phyloP scores from a whole-genome alignment of 1,284 basidiomycete genomes.

The Ustilago bromivora region DNA sequence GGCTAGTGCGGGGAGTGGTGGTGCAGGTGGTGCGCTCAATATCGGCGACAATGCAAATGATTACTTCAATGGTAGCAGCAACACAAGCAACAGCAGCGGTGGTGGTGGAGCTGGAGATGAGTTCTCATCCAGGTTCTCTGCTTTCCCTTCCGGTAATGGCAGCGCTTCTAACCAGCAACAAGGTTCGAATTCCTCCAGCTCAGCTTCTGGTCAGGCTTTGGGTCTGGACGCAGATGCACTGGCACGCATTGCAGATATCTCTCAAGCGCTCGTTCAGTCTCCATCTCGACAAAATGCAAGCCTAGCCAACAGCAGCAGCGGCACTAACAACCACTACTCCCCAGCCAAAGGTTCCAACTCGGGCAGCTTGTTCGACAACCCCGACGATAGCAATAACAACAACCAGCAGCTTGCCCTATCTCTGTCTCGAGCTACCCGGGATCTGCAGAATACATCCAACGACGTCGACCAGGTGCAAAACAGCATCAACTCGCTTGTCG shows the following conservation, averaged over 20 bases:
- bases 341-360: conserved; percentile 14
- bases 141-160: conserved; percentile 15
- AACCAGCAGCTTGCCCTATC: conserved; percentile 48
- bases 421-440: conserved; percentile 33
- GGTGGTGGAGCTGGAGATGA: conserved; percentile 14
- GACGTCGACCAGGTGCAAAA: conserved; percentile 80
- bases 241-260: conserved; percentile 42
- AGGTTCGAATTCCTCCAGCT: not conserved
- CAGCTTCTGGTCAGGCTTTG: conserved; percentile 19
- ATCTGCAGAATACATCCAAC: conserved; percentile 77
- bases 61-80: conserved; percentile 28
- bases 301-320: conserved; percentile 4
- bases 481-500: conserved; percentile 80
- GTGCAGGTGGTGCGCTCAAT: conserved; percentile 9
- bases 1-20: conserved; percentile 29
- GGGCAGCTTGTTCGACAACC: conserved; percentile 17
- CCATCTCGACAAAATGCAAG: conserved; percentile 30
- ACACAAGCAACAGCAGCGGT: not conserved
- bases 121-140: conserved; percentile 37
- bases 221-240: conserved; percentile 47
- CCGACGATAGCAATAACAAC: conserved; percentile 22
- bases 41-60: conserved; percentile 15
- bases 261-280: conserved; percentile 48
- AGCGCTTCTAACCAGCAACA: not conserved
- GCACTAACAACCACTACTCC: conserved; percentile 16